phyloP scores from a whole-genome alignment of 345 rosid species.

The Ceriops decandra region DNA sequence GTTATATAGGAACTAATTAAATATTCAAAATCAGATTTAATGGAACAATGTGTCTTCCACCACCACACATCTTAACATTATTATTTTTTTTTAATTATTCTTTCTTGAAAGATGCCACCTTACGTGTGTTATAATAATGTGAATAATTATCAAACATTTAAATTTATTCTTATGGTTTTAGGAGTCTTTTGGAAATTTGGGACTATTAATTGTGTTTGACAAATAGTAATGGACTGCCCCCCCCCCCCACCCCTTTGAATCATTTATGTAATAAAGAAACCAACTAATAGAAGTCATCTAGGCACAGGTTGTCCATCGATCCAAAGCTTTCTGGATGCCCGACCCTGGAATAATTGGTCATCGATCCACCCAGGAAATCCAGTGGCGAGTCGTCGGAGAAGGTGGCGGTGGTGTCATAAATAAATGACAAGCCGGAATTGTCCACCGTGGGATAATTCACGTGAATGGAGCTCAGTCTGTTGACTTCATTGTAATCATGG shows the following conservation, averaged over 20 bases:
- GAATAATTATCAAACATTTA: no score
- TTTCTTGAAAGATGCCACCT: no score
- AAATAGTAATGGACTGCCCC: neutral
- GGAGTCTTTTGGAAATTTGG: neutral
- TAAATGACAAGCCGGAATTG: slow-evolving; percentile 45
- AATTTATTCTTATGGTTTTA: neutral
- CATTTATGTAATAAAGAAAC: neutral
- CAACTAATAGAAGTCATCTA: slow-evolving; percentile 63
- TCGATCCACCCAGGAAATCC: slow-evolving; percentile 75
- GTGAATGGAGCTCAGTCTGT: slow-evolving; percentile 37
- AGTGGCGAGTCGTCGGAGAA: slow-evolving; percentile 72
- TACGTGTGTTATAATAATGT: no score
- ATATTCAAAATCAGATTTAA: no score
- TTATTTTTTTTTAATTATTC: no score
- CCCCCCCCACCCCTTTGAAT: neutral
- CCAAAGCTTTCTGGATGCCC: slow-evolving; percentile 65
- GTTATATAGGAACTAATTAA: no score
- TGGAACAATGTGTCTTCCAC: no score
- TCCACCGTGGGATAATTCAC: slow-evolving; percentile 48
- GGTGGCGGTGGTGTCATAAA: slow-evolving; percentile 74
- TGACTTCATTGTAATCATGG: slow-evolving; percentile 36
- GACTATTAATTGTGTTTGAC: neutral
- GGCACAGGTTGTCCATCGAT: slow-evolving; percentile 68
- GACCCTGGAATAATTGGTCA: slow-evolving; percentile 50
- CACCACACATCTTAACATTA: no score